Conservation (phyloP, 2,329 filamentous ascomycete genomes). For the Orbilia ellipsospora region DNA sequence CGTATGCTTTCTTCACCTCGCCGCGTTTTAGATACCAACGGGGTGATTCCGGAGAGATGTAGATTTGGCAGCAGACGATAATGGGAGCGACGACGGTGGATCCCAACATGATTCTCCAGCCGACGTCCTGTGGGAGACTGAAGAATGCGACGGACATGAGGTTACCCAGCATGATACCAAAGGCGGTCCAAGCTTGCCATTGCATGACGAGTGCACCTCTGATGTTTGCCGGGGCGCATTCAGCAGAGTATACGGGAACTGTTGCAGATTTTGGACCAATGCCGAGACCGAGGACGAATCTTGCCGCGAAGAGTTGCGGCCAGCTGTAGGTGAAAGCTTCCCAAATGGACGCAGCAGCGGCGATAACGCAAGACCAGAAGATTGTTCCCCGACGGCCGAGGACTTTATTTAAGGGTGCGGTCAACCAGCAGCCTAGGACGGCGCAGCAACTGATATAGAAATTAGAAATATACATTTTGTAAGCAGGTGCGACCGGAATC, state of each 20-base stretch:
- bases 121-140: conserved; percentile 53
- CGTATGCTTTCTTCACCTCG: conserved; percentile 65
- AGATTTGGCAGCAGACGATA: conserved; percentile 70
- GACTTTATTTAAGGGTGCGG: conserved; percentile 72
- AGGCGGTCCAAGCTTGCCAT: conserved; percentile 78
- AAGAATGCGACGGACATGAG: conserved; percentile 62
- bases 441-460: conserved; percentile 70
- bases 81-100: conserved; percentile 74
- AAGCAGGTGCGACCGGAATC: too few relatives aligned
- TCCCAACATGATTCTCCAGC: conserved; percentile 77
- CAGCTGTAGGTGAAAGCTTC: conserved; percentile 76
- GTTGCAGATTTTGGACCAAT: conserved; percentile 81
- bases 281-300: conserved; percentile 79
- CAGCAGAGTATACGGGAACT: conserved; percentile 80
- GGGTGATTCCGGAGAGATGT: conserved; percentile 74
- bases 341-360: conserved; percentile 68
- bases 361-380: conserved; percentile 79
- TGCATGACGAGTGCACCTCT: conserved; percentile 83
- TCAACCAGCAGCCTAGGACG: conserved; percentile 77
- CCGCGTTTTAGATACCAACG: conserved; percentile 72
- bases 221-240: conserved; percentile 75
- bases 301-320: conserved; percentile 76
- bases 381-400: conserved; percentile 80
- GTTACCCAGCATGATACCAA: conserved; percentile 74
- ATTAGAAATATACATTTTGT: too few relatives aligned